Evolutionary conservation across 208 protist species (phyloP).

Genomic region (Acanthamoeba castellanii): DNA sequence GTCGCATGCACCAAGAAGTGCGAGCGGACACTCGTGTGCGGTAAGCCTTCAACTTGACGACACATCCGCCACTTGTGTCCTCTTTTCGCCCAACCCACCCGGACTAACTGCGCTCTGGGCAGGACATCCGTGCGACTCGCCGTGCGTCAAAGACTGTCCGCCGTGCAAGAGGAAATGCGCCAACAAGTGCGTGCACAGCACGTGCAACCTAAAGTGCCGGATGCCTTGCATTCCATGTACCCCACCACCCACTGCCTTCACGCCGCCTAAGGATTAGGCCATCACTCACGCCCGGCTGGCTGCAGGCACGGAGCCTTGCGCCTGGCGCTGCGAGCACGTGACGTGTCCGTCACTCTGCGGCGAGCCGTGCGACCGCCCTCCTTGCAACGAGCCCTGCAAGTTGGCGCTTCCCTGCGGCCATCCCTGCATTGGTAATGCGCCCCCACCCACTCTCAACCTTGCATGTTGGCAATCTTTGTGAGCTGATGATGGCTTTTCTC

Average conservation of each 20-base stretch:
- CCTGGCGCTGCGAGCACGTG: conserved; percentile 74
- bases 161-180: conserved; percentile 70
- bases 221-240: conserved; percentile 47
- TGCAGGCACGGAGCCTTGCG: conserved; percentile 75
- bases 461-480: too few relatives aligned
- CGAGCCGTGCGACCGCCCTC: conserved; percentile 77
- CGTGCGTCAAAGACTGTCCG: conserved; percentile 39
- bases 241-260: too few relatives aligned
- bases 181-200: neutral
- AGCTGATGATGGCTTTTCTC: neutral
- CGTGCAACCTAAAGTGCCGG: conserved; percentile 53
- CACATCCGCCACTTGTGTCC: neutral
- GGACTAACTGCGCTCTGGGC: neutral
- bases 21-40: conserved; percentile 64
- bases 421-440: neutral
- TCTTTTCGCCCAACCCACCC: neutral
- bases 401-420: conserved; percentile 75
- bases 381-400: conserved; percentile 81
- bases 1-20: conserved; percentile 66
- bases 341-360: conserved; percentile 64
- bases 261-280: neutral
- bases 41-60: neutral
- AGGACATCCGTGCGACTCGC: conserved; percentile 12
- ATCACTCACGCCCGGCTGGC: neutral
- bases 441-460: too few relatives aligned